A percentile compares a stretch with the other conserved stretches of the same genome.
phyloP scores from a whole-genome alignment of 208 protist genomes.

The Leishmania guyanensis region DNA sequence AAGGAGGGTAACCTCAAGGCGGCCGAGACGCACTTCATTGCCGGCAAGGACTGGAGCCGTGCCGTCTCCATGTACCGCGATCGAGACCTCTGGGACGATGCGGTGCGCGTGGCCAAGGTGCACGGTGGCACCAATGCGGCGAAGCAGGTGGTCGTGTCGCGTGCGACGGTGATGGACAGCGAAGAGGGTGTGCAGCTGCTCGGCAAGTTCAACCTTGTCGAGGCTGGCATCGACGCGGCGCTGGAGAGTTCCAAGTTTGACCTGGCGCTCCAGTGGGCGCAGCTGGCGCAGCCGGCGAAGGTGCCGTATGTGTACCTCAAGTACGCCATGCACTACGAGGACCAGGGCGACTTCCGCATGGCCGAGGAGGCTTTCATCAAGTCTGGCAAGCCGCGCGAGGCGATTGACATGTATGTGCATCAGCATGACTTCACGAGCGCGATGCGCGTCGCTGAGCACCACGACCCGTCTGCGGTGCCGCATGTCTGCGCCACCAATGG shows the following conservation, averaged over 20 bases:
- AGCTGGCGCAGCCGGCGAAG: conserved; percentile 90
- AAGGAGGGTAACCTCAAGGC: conserved; percentile 93
- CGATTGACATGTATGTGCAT: conserved; percentile 97
- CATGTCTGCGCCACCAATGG: conserved; percentile 93
- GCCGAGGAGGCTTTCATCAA: conserved; percentile 97
- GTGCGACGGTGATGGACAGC: conserved; percentile 91
- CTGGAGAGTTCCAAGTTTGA: conserved; percentile 94
- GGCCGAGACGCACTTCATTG: conserved; percentile 95
- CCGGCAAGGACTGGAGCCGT: conserved; percentile 94
- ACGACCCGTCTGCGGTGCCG: conserved; percentile 88
- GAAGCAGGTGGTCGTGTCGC: conserved; percentile 94
- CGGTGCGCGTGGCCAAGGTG: conserved; percentile 96
- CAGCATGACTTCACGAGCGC: conserved; percentile 96
- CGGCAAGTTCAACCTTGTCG: conserved; percentile 93
- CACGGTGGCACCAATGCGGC: conserved; percentile 93
- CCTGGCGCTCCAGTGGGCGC: conserved; percentile 94
- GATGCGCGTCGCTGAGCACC: conserved; percentile 95
- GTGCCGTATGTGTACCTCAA: conserved; percentile 96
- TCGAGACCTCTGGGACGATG: conserved; percentile 96
- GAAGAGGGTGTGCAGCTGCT: conserved; percentile 96
- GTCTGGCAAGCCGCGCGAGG: conserved; percentile 95
- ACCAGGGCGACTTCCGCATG: conserved; percentile 94
- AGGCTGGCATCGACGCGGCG: conserved; percentile 95
- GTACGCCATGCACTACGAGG: conserved; percentile 97
- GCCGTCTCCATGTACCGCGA: conserved; percentile 98